These are phyloP conservation scores for Elaeis guineensis DNA, from an alignment of 176 grass and related monocot species.

Conservation along the genomic window DNA sequence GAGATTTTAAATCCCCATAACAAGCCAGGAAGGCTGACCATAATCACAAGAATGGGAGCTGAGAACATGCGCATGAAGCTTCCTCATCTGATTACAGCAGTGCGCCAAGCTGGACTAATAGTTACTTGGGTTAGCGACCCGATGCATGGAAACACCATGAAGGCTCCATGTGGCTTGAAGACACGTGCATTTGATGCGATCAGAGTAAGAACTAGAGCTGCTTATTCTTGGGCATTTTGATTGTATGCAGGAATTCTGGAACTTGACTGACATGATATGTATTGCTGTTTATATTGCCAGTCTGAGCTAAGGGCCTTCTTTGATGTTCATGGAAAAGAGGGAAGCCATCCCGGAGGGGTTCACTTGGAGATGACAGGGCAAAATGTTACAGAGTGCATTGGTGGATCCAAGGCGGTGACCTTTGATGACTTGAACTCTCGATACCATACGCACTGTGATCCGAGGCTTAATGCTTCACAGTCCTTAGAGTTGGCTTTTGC, in stretches of 20 bases:
- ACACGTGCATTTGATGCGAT: constrained; percentile 6
- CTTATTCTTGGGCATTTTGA: background rate
- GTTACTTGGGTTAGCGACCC: background rate
- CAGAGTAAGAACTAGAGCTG: constrained; percentile 3
- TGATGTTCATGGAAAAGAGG: constrained; percentile 3
- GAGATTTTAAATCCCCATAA: constrained; percentile 4
- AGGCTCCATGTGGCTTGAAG: constrained; percentile 6
- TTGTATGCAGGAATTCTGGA: background rate
- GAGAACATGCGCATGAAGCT: constrained; percentile 1
- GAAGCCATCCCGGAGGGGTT: constrained; percentile 9
- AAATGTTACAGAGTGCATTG: constrained; percentile 8
- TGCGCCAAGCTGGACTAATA: too few species aligned
- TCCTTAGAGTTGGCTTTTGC: constrained; percentile 5
- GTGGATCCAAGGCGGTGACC: constrained; percentile 3
- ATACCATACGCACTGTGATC: constrained; percentile 8
- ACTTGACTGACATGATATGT: background rate
- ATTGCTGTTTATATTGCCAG: background rate
- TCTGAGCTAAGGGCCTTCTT: constrained; percentile 4
- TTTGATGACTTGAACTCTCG: constrained; percentile 3
- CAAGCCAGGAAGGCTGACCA: too few species aligned
- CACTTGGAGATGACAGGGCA: constrained; percentile 8
- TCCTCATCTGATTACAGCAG: background rate
- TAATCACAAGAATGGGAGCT: too few species aligned
- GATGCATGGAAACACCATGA: constrained; percentile 10
- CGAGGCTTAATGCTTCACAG: constrained; percentile 8